Evolutionary conservation across 441 rosid species (phyloP).

Genomic region (Populus hybrid): DNA sequence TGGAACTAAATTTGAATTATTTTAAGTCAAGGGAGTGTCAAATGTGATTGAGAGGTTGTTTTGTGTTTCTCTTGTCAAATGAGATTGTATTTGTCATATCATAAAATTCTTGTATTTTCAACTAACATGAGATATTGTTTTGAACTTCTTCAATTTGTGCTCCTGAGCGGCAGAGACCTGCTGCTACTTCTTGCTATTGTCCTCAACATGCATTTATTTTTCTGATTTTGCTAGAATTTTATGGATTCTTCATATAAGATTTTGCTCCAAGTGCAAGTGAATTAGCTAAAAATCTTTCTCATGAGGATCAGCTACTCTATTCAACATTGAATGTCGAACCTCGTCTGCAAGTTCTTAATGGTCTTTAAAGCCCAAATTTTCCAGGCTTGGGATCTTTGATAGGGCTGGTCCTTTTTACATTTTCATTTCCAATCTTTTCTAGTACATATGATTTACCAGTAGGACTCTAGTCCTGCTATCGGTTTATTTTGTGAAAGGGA

Average conservation of each 20-base stretch:
- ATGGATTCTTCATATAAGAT: background rate
- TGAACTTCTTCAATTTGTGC: background rate
- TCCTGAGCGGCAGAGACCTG: background rate
- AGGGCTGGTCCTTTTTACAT: background rate
- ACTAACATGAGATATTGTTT: background rate
- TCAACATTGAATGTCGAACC: background rate
- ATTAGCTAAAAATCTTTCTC: background rate
- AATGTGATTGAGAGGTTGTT: background rate
- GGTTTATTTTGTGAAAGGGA: background rate
- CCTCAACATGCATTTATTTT: background rate
- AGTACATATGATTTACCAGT: background rate
- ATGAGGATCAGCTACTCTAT: background rate
- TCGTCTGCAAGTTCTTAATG: background rate
- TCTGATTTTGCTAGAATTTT: background rate
- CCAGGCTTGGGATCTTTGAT: background rate
- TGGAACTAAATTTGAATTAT: background rate
- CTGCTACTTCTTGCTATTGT: background rate
- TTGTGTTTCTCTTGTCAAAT: background rate
- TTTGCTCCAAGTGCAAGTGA: background rate
- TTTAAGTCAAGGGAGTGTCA: background rate
- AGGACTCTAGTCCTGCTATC: no score
- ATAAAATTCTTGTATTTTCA: background rate
- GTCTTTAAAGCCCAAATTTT: background rate
- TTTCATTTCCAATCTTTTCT: background rate
- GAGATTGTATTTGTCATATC: background rate